Evolutionary conservation across 257 asterid species (phyloP), one percentile per base, ranked within the genome.

Genomic region (Thymus quinquecostatus): DNA sequence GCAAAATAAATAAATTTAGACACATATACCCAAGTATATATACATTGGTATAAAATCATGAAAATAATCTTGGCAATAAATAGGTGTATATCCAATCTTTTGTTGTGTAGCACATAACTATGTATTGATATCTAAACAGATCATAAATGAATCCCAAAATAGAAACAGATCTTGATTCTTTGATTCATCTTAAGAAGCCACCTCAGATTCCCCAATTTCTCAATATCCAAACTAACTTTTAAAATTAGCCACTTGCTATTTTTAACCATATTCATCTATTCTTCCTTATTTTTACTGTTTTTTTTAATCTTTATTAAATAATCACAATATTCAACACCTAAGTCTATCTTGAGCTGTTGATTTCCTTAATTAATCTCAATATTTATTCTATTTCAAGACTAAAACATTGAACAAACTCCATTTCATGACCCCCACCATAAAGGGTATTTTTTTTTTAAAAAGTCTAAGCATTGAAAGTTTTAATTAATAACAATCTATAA

Each of bases 151-250:
- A 40, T 5, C 44, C 44, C 58, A 65, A 45, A 65, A 47, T 48
- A n/a, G 70, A 29, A 65, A 65, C 59, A 48, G 30, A 65, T 47
- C 59, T 2, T 32, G 58, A 65, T 48, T 64, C 69, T 29, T 4
- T 40, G 57, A 64, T 29, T 67, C 51, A 51, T 34, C 70, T 50
- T 0, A 66, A 21, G 50, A 66, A 32, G 34, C 1, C 58, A 36
- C 60, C 21, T 28, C 45, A 49, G 60, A 66, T 66, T 32, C 57
- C 57, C 36, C 11, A n/a, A 66, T 33, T 53, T 53, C 14, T 34
- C 3, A 67, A 66, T 50, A 66, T 49, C 48, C 60, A 66, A 66
- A 47, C 12, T 60, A 28, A 28, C 14, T 49, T 49, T 33, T 29
- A 62, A 53, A 51, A 38, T 33, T 8, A 32, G 21, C 61, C 60